phyloP scores from a whole-genome alignment of 129 eudicot genomes.

The Glebionis coronaria region DNA sequence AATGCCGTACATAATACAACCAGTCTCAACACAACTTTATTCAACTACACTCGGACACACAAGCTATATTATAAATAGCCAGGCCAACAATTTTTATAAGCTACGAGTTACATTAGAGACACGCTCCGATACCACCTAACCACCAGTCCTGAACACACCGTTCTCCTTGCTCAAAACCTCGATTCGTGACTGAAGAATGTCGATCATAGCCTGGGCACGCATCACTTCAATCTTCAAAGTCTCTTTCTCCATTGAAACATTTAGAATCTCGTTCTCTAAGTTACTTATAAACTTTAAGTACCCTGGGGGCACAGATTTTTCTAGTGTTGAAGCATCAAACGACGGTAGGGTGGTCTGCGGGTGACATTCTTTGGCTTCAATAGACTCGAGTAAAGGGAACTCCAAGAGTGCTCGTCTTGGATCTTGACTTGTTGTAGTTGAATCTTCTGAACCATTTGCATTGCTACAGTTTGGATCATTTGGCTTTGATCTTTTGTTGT shows the following conservation, averaged over 20 bases:
- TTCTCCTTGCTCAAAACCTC: constrained; percentile 64
- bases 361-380: constrained; percentile 51
- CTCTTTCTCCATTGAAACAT: constrained; percentile 88
- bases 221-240: constrained; percentile 85
- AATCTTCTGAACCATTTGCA: constrained; percentile 74
- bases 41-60: constrained; percentile 26
- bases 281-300: constrained; percentile 76
- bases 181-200: constrained; percentile 73
- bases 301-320: constrained; percentile 88
- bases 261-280: constrained; percentile 68
- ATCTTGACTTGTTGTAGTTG: constrained; percentile 66
- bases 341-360: constrained; percentile 43
- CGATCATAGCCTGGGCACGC: constrained; percentile 95
- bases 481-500: constrained; percentile 53
- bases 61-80: constrained; percentile 17
- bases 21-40: constrained; percentile 26
- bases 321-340: constrained; percentile 78
- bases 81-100: constrained; percentile 12
- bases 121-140: constrained; percentile 17
- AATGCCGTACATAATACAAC: constrained; percentile 15
- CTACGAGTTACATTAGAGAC: constrained; percentile 16
- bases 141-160: constrained; percentile 48
- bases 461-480: constrained; percentile 58
- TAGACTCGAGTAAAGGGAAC: constrained; percentile 53
- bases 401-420: constrained; percentile 56